Conservation (phyloP, 768 basidiomycete genomes). For the Tylopilus felleus region DNA sequence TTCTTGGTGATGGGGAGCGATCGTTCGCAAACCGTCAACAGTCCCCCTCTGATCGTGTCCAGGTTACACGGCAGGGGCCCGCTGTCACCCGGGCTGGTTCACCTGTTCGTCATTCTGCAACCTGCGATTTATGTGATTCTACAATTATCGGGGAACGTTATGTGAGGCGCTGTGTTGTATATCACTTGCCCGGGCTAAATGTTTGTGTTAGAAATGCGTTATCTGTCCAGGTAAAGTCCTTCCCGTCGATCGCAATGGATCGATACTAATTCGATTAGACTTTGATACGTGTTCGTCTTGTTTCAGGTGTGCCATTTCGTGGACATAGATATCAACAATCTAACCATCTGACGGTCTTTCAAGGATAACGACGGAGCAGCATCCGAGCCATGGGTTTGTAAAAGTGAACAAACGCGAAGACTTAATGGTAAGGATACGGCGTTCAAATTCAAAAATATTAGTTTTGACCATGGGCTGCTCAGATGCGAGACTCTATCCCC, state of each 20-base stretch:
- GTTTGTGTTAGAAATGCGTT: constrained; percentile 64
- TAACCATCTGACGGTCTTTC: not conserved
- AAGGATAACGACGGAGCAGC: constrained; percentile 68
- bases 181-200: not conserved
- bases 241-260: not conserved
- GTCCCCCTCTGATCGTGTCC: not conserved
- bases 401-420: constrained; percentile 52
- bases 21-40: constrained; percentile 12
- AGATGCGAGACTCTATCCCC: constrained; percentile 31
- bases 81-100: not conserved
- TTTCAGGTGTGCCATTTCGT: constrained; percentile 46
- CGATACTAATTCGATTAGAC: constrained; percentile 38
- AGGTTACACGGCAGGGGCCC: not conserved
- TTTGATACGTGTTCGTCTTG: constrained; percentile 75
- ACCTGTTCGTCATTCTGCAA: constrained; percentile 55
- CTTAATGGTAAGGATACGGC: constrained; percentile 49
- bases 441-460: not conserved
- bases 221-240: constrained; percentile 50
- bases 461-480: not conserved
- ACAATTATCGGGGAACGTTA: constrained; percentile 67
- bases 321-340: not conserved
- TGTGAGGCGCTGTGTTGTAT: constrained; percentile 42
- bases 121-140: constrained; percentile 76
- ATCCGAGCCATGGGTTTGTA: constrained; percentile 74
- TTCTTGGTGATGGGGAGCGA: constrained; percentile 38